A percentile compares a stretch with the other conserved stretches of the same genome.
These are phyloP conservation scores for Spathaspora arborariae DNA, from an alignment of 805 yeast genomes.

Conservation along the genomic window DNA sequence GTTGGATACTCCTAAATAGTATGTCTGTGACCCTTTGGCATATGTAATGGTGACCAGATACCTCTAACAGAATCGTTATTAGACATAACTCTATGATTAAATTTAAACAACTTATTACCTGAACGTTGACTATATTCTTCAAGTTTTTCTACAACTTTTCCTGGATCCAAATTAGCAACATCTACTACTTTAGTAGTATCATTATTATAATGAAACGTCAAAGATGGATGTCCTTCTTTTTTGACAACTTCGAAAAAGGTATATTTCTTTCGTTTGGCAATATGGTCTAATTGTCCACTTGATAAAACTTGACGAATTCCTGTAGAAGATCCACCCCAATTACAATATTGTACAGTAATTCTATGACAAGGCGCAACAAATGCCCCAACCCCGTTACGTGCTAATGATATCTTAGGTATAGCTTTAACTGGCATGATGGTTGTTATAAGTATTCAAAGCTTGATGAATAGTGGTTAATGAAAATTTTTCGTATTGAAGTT, in stretches of 20 bases:
- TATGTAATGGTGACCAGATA: slow-evolving; percentile 95
- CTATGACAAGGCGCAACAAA: slow-evolving; percentile 71
- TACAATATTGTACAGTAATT: slow-evolving; percentile 77
- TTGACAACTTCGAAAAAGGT: slow-evolving; percentile 69
- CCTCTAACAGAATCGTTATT: slow-evolving; percentile 87
- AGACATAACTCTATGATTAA: slow-evolving; percentile 71
- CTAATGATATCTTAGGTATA: slow-evolving; percentile 52
- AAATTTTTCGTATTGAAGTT: background rate
- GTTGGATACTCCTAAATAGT: slow-evolving; percentile 22
- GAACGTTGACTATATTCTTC: slow-evolving; percentile 61
- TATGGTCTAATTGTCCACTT: slow-evolving; percentile 44
- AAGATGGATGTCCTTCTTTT: slow-evolving; percentile 80
- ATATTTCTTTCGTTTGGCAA: slow-evolving; percentile 60
- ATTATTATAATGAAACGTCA: slow-evolving; percentile 35
- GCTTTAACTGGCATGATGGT: slow-evolving; percentile 54
- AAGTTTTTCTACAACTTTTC: slow-evolving; percentile 62
- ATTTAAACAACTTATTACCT: slow-evolving; percentile 64
- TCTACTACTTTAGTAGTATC: slow-evolving; percentile 49
- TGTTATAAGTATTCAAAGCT: background rate
- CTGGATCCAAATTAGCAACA: slow-evolving; percentile 65
- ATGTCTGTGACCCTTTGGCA: slow-evolving; percentile 39
- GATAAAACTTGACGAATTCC: slow-evolving; percentile 73
- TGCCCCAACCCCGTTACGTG: slow-evolving; percentile 76
- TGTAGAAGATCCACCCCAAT: slow-evolving; percentile 92
- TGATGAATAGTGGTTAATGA: background rate